phyloP scores from a whole-genome alignment of 108 stramenopile genomes.

The Nannochloropsis granulata region DNA sequence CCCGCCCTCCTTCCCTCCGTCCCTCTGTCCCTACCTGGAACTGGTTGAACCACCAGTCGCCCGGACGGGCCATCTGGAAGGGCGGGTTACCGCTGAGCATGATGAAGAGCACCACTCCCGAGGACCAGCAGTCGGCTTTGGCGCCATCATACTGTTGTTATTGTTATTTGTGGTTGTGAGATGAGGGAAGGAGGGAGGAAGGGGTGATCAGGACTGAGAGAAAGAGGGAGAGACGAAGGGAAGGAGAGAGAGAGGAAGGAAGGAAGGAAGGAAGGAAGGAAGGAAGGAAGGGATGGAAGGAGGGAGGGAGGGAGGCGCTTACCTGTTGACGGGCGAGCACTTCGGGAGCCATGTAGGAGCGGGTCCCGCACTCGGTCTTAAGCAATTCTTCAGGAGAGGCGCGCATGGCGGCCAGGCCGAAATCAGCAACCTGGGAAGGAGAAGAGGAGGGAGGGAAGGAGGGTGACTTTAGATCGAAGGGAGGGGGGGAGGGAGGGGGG shows the following conservation, averaged over 20 bases:
- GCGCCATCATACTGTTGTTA: neutral
- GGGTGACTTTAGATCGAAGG: neutral
- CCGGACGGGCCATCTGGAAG: neutral
- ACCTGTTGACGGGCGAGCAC: neutral
- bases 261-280: too few species aligned
- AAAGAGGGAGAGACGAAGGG: too few species aligned
- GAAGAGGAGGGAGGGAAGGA: neutral
- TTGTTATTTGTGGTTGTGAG: too few species aligned
- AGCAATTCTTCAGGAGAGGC: neutral
- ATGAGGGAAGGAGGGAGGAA: too few species aligned
- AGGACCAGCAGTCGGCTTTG: neutral
- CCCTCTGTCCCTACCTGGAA: neutral
- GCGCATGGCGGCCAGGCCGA: constrained; percentile 35
- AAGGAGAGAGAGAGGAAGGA: too few species aligned
- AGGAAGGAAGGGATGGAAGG: neutral
- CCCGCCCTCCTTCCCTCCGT: too few species aligned
- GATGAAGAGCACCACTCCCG: neutral
- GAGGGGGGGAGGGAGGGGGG: neutral
- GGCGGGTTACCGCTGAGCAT: neutral
- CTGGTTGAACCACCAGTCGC: neutral
- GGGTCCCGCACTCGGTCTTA: neutral
- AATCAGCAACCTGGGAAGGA: constrained; percentile 24
- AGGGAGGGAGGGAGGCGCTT: neutral
- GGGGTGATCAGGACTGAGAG: too few species aligned
- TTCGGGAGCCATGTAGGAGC: neutral